These are phyloP conservation scores for Saccharomyces paradoxus DNA, from an alignment of 805 yeast species.

Conservation along the genomic window DNA sequence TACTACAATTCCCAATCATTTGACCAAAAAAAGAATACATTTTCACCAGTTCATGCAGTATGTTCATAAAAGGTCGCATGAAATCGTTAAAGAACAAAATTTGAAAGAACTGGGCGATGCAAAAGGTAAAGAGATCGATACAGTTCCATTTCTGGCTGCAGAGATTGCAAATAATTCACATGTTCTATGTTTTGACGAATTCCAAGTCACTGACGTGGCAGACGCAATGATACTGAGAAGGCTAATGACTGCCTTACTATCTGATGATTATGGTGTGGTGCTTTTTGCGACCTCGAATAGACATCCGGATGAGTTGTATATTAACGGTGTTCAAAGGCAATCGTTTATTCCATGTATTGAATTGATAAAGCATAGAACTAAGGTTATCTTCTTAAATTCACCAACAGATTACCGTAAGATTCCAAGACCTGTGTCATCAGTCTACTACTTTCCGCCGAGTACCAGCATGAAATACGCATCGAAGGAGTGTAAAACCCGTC, in stretches of 20 bases:
- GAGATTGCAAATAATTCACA: constrained; percentile 72
- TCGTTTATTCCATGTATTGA: constrained; percentile 89
- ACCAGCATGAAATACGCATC: constrained; percentile 52
- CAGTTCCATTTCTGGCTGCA: constrained; percentile 75
- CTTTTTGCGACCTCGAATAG: constrained; percentile 92
- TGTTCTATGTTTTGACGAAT: constrained; percentile 89
- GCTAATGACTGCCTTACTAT: constrained; percentile 54
- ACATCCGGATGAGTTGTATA: constrained; percentile 87
- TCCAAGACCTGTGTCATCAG: constrained; percentile 73
- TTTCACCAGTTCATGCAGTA: constrained; percentile 97
- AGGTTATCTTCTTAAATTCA: constrained; percentile 74
- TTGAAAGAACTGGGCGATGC: constrained; percentile 23
- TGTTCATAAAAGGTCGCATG: constrained; percentile 80
- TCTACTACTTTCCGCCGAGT: constrained; percentile 65
- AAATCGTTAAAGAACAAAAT: constrained; percentile 57
- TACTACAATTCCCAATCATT: constrained; percentile 66
- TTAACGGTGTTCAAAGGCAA: constrained; percentile 88
- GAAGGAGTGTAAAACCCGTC: constrained; percentile 43
- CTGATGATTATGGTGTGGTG: constrained; percentile 72
- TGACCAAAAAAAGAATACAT: constrained; percentile 76
- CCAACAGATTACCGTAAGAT: constrained; percentile 91
- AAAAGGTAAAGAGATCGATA: constrained; percentile 54
- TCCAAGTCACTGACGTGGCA: constrained; percentile 96
- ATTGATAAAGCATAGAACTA: constrained; percentile 60
- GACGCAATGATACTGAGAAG: constrained; percentile 94